These are phyloP conservation scores for Xylaria castorea DNA, from an alignment of 495 filamentous ascomycete species.

Conservation along the genomic window DNA sequence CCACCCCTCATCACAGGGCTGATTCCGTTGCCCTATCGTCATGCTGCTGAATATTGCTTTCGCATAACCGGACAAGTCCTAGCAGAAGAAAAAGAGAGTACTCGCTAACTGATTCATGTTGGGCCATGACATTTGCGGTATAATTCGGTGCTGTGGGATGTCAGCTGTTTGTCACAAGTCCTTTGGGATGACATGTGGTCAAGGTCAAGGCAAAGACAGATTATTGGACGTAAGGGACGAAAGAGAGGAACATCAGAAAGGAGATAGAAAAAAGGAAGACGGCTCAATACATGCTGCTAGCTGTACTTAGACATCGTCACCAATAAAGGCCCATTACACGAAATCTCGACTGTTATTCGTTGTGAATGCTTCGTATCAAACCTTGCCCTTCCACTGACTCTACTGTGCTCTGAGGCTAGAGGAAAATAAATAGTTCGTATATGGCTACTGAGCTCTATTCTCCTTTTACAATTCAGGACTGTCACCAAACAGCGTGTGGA, in stretches of 20 bases:
- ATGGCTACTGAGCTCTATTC: neutral
- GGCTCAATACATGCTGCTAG: neutral
- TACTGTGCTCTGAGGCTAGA: neutral
- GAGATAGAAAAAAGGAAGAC: neutral
- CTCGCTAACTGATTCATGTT: neutral
- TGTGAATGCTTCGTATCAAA: neutral
- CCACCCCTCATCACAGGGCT: too few species aligned
- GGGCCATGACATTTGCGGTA: neutral
- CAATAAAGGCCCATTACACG: neutral
- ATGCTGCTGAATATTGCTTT: neutral
- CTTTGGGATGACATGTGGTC: neutral
- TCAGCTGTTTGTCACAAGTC: neutral
- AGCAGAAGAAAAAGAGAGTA: neutral
- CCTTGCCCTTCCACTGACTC: neutral
- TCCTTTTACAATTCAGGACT: conserved; percentile 38
- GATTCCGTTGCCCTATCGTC: neutral
- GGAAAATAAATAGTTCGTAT: neutral
- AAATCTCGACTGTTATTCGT: neutral
- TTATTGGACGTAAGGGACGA: neutral
- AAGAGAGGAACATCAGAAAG: neutral
- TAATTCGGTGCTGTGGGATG: neutral
- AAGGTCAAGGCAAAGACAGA: too few species aligned
- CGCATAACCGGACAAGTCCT: neutral
- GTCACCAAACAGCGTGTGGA: conserved; percentile 41
- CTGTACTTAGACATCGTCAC: neutral